These are phyloP conservation scores for Debaryomyces subglobosus DNA, from an alignment of 1,139 yeast species.

Conservation along the genomic window DNA sequence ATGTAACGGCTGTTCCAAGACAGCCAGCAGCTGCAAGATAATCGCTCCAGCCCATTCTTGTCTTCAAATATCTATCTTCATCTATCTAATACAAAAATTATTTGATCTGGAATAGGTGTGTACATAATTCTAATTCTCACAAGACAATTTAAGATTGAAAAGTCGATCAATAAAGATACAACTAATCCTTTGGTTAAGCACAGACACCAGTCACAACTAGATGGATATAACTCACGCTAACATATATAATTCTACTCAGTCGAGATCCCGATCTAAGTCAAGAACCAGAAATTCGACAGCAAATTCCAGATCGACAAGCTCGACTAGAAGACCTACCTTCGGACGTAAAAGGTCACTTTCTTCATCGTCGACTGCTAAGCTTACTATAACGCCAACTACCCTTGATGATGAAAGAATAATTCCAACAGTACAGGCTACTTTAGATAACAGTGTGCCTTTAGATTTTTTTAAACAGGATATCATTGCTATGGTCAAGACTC, in stretches of 20 bases:
- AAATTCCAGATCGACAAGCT: constrained; percentile 39
- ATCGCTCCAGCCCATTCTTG: constrained; percentile 3
- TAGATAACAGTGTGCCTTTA: constrained; percentile 75
- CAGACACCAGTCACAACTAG: background rate
- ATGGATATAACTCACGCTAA: constrained; percentile 7
- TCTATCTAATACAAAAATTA: constrained; percentile 9
- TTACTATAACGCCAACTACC: constrained; percentile 31
- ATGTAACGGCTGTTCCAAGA: constrained; percentile 27
- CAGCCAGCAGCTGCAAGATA: constrained; percentile 28
- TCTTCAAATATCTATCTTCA: background rate
- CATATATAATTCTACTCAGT: constrained; percentile 4
- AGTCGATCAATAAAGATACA: background rate
- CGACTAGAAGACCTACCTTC: constrained; percentile 41
- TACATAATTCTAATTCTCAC: constrained; percentile 2
- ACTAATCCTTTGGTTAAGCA: background rate
- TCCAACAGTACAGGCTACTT: constrained; percentile 43
- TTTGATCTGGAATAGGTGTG: background rate
- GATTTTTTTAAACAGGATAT: constrained; percentile 88
- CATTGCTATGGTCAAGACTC: constrained; percentile 60
- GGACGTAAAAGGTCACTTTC: constrained; percentile 35
- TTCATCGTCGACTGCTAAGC: constrained; percentile 28
- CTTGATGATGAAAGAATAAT: constrained; percentile 34
- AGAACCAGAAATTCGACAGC: constrained; percentile 40
- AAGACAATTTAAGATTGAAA: constrained; percentile 4
- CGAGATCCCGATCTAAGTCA: constrained; percentile 42